A percentile compares a stretch with the other conserved stretches of the same genome.
These are phyloP conservation scores for Zoysia pacifica DNA, from an alignment of 176 grass and related monocot genomes.

Conservation along the genomic window DNA sequence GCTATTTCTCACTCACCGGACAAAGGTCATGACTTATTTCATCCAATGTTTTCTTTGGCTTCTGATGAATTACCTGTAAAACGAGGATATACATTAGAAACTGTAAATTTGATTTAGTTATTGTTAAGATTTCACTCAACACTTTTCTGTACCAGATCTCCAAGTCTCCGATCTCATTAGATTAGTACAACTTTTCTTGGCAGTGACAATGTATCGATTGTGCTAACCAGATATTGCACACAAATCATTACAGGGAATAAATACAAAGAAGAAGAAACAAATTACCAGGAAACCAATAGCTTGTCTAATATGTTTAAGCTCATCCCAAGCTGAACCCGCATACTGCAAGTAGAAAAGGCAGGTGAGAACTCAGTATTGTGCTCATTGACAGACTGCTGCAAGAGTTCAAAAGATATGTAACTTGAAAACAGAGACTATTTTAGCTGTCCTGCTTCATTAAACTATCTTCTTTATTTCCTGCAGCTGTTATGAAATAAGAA, in stretches of 20 bases:
- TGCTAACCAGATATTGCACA: neutral
- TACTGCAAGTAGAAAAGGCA: constrained; percentile 64
- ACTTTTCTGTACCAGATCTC: constrained; percentile 14
- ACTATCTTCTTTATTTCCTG: constrained; percentile 33
- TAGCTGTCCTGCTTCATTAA: neutral
- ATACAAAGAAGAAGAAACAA: constrained; percentile 38
- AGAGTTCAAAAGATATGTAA: neutral
- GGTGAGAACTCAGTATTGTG: constrained; percentile 34
- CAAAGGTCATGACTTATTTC: constrained; percentile 99
- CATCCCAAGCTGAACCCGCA: constrained; percentile 94
- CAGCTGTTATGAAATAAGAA: constrained; percentile 17
- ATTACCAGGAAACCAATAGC: constrained; percentile 99
- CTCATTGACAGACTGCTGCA: neutral
- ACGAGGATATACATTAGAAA: constrained; percentile 37
- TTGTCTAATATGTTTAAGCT: constrained; percentile 99
- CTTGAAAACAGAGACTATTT: neutral
- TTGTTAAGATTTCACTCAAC: constrained; percentile 12
- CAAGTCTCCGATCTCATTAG: neutral
- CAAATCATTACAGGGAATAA: constrained; percentile 23
- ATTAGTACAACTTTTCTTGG: neutral
- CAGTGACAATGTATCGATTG: neutral
- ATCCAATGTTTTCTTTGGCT: constrained; percentile 95
- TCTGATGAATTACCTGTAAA: constrained; percentile 98
- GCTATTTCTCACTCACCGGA: constrained; percentile 60
- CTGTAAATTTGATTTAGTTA: constrained; percentile 27